phyloP scores from a whole-genome alignment of 2,329 filamentous ascomycete genomes.

The Fusarium brachygibbosum region DNA sequence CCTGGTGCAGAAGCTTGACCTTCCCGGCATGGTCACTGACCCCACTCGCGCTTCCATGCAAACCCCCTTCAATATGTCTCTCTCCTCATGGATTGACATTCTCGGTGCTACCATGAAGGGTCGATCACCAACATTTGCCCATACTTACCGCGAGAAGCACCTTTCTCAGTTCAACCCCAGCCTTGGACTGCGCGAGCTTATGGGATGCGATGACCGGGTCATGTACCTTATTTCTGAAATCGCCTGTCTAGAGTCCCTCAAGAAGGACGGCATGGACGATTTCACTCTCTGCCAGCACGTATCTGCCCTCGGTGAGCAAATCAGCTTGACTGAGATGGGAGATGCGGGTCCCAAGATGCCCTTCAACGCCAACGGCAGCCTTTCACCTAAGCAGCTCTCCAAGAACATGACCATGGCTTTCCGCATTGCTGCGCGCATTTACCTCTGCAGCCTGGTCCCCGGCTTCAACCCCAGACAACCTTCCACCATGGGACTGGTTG shows the following conservation, averaged over 20 bases:
- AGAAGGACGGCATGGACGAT: conserved; percentile 85
- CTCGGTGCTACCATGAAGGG: conserved; percentile 94
- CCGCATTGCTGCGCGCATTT: conserved; percentile 92
- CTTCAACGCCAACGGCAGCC: conserved; percentile 77
- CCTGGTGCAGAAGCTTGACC: conserved; percentile 85
- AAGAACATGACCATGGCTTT: conserved; percentile 92
- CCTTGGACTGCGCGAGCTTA: conserved; percentile 87
- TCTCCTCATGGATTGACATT: conserved; percentile 97
- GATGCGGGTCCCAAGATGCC: conserved; percentile 70
- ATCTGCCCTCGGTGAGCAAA: conserved; percentile 86
- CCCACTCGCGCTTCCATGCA: conserved; percentile 66
- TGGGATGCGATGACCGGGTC: conserved; percentile 96
- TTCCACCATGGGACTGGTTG: conserved; percentile 81
- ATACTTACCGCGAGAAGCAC: conserved; percentile 96
- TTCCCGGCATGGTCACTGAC: conserved; percentile 76
- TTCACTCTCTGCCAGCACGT: conserved; percentile 91
- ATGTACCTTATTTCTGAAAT: conserved; percentile 99
- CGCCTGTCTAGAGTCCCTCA: conserved; percentile 92
- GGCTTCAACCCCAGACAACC: conserved; percentile 83
- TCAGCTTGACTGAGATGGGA: conserved; percentile 81
- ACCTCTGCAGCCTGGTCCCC: conserved; percentile 94
- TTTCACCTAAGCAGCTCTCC: conserved; percentile 85
- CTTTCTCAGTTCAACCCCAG: conserved; percentile 73
- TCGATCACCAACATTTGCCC: conserved; percentile 86
- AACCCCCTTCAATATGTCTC: conserved; percentile 93